Percentiles rank a stretch among this genome's conserved stretches.
These are phyloP conservation scores for Nothophoma quercina DNA, from an alignment of 2,329 filamentous ascomycete species.

Conservation along the genomic window DNA sequence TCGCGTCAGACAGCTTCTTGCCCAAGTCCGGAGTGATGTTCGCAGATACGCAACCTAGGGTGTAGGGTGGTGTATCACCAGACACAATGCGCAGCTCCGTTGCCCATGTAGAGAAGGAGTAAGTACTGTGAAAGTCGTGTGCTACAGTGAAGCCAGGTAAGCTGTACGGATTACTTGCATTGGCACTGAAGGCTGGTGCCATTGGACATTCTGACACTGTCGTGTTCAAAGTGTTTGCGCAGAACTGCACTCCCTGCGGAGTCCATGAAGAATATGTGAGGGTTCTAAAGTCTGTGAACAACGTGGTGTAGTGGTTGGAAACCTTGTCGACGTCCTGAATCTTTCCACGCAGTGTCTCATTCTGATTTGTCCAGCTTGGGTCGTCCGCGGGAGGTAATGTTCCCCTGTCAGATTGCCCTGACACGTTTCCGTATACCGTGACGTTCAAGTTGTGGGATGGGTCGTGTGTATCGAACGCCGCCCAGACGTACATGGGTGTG, in stretches of 20 bases:
- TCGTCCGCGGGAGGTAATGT: constrained; percentile 67
- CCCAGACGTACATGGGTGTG: constrained; percentile 76
- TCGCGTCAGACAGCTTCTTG: constrained; percentile 67
- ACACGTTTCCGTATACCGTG: constrained; percentile 90
- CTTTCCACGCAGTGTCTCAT: constrained; percentile 71
- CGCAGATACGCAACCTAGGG: constrained; percentile 82
- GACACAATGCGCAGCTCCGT: constrained; percentile 77
- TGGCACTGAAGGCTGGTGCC: constrained; percentile 72
- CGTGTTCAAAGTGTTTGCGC: constrained; percentile 62
- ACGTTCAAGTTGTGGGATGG: constrained; percentile 73
- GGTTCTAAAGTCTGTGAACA: constrained; percentile 75
- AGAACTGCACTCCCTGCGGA: constrained; percentile 66
- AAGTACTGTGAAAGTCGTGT: constrained; percentile 80
- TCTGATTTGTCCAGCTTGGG: constrained; percentile 65
- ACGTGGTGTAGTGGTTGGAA: constrained; percentile 72
- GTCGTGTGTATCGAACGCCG: constrained; percentile 70
- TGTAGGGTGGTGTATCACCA: constrained; percentile 69
- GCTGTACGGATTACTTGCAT: constrained; percentile 58
- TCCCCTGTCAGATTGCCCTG: constrained; percentile 69
- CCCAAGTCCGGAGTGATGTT: constrained; percentile 86
- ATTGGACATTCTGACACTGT: constrained; percentile 70
- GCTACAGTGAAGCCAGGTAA: constrained; percentile 77
- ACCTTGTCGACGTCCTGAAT: constrained; percentile 70
- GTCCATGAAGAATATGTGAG: constrained; percentile 77
- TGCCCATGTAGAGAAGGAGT: constrained; percentile 83